These are phyloP conservation scores for Entophlyctis luteolus DNA, from an alignment of 192 early-diverging fungal species.

Conservation along the genomic window DNA sequence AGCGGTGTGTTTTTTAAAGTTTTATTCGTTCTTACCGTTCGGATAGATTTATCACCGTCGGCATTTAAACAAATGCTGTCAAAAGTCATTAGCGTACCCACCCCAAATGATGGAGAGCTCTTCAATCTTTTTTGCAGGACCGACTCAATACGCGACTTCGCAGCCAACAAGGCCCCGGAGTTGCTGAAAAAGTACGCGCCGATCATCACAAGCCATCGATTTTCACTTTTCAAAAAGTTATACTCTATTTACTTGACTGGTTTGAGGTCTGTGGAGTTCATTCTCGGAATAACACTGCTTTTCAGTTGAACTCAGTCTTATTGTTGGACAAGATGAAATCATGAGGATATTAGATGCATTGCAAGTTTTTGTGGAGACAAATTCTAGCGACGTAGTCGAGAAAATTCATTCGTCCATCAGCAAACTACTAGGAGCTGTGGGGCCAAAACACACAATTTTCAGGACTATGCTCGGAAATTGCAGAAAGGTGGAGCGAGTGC, in stretches of 20 bases:
- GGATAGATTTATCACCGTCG: conserved; percentile 41
- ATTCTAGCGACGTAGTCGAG: conserved; percentile 29
- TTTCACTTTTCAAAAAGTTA: conserved; percentile 38
- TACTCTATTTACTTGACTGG: conserved; percentile 43
- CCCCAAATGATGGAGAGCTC: conserved; percentile 50
- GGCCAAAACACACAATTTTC: conserved; percentile 48
- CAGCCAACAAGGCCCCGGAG: conserved; percentile 44
- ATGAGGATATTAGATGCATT: conserved; percentile 44
- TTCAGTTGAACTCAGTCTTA: conserved; percentile 44
- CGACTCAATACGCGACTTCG: conserved; percentile 44
- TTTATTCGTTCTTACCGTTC: conserved; percentile 2
- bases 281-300: conserved; percentile 13
- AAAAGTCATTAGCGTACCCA: conserved; percentile 31
- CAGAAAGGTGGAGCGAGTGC: conserved; percentile 33
- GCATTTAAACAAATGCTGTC: conserved; percentile 49
- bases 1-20: conserved; percentile 23
- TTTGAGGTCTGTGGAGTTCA: conserved; percentile 9
- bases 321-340: conserved; percentile 47
- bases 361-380: conserved; percentile 42
- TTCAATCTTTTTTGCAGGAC: conserved; percentile 49
- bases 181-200: conserved; percentile 40
- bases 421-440: conserved; percentile 34
- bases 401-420: conserved; percentile 46
- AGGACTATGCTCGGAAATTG: conserved; percentile 41
- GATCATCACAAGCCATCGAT: conserved; percentile 44